phyloP scores from a whole-genome alignment of 345 rosid genomes.

The Capsella bursapastoris region DNA sequence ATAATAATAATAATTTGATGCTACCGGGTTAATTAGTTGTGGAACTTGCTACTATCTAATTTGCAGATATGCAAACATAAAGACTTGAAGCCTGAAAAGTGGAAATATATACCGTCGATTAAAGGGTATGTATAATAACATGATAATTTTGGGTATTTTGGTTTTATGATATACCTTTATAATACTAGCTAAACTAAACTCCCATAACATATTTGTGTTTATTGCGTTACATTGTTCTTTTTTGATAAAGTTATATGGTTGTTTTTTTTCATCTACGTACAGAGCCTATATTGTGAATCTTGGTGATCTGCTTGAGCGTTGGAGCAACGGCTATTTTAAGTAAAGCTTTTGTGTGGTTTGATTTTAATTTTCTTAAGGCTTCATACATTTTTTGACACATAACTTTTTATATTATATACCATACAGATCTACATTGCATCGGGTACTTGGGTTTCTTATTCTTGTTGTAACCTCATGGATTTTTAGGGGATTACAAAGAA shows the following conservation, averaged over 20 bases:
- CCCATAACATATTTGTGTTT: not conserved
- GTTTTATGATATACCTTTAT: not conserved
- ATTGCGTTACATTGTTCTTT: not conserved
- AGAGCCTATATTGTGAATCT: conserved; percentile 82
- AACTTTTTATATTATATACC: conserved; percentile 12
- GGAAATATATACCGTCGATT: conserved; percentile 77
- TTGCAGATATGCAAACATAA: conserved; percentile 81
- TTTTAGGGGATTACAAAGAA: conserved; percentile 82
- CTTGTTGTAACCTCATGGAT: not conserved
- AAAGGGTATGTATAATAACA: conserved; percentile 61
- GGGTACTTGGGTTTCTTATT: conserved; percentile 57
- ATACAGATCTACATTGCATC: conserved; percentile 78
- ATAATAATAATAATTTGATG: not conserved
- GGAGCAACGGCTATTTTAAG: conserved; percentile 88
- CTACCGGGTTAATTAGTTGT: not conserved
- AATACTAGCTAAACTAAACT: not conserved
- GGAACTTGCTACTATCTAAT: not conserved
- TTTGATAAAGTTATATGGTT: no score
- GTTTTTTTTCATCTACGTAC: conserved; percentile 2
- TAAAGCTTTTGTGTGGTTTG: conserved; percentile 30
- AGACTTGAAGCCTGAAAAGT: conserved; percentile 60
- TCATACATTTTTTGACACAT: not conserved
- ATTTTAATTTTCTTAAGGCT: not conserved
- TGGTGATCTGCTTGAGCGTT: conserved; percentile 86
- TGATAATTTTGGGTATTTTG: not conserved